phyloP scores from a whole-genome alignment of 2,329 filamentous ascomycete genomes.

The Diaporthe citrichinensis region DNA sequence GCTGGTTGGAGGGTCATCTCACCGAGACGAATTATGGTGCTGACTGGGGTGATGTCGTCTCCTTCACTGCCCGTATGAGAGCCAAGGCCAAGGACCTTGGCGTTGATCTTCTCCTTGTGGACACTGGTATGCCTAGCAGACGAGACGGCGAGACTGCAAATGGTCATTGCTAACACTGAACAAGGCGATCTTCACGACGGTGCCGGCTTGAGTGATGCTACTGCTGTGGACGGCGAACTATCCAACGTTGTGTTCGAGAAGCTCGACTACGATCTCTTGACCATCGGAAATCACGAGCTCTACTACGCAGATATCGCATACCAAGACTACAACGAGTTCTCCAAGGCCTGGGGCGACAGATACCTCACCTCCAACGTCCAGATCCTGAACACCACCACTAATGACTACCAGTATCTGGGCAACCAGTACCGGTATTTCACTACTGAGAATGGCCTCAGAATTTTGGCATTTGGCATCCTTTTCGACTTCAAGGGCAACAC shows the following conservation, averaged over 20 bases:
- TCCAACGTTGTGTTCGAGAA: constrained; percentile 63
- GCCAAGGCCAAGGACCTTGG: constrained; percentile 67
- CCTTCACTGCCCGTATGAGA: constrained; percentile 72
- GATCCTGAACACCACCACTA: constrained; percentile 56
- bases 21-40: constrained; percentile 75
- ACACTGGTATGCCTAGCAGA: constrained; percentile 58
- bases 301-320: constrained; percentile 74
- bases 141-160: constrained; percentile 46
- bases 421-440: constrained; percentile 61
- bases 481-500: constrained; percentile 69
- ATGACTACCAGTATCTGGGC: constrained; percentile 58
- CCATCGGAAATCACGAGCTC: constrained; percentile 73
- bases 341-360: constrained; percentile 65
- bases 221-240: constrained; percentile 67
- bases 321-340: constrained; percentile 72
- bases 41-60: constrained; percentile 76
- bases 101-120: constrained; percentile 72
- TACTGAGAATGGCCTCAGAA: constrained; percentile 56
- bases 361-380: constrained; percentile 63
- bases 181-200: constrained; percentile 74
- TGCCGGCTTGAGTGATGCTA: constrained; percentile 73
- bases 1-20: constrained; percentile 72
- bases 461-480: constrained; percentile 61
- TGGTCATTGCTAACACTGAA: constrained; percentile 43
- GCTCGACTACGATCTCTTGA: constrained; percentile 58